These are phyloP conservation scores for Aspergillus sp. DNA, from an alignment of 2,329 filamentous ascomycete species.

Conservation along the genomic window DNA sequence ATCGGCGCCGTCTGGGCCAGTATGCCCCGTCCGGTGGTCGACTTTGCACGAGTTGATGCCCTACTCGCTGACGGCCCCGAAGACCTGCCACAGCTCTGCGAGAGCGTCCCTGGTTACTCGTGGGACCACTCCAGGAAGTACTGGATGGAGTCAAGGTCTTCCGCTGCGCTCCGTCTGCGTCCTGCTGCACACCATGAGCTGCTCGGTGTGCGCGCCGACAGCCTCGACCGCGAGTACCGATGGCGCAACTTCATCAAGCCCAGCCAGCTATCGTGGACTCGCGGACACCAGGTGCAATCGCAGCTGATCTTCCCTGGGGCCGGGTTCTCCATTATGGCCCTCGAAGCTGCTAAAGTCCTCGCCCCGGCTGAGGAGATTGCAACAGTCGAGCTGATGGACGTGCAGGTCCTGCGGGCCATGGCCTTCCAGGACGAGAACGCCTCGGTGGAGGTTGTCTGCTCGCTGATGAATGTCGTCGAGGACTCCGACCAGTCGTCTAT, in stretches of 20 bases:
- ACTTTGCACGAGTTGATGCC: neutral
- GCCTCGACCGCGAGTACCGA: neutral
- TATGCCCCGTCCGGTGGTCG: neutral
- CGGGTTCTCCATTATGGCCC: conserved; percentile 28
- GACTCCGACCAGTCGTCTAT: neutral
- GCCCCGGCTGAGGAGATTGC: neutral
- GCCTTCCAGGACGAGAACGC: neutral
- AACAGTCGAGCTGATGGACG: neutral
- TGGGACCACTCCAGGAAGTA: neutral
- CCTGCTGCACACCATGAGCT: neutral
- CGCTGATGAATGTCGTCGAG: neutral
- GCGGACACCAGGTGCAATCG: conserved; percentile 33
- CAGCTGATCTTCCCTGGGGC: conserved; percentile 33
- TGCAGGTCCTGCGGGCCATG: neutral
- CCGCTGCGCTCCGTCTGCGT: neutral
- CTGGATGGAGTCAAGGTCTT: neutral
- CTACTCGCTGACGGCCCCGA: neutral
- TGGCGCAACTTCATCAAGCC: conserved; percentile 31
- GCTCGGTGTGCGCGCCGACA: neutral
- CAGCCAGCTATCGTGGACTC: conserved; percentile 34
- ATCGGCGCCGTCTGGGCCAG: conserved; percentile 5
- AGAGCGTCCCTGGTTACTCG: neutral
- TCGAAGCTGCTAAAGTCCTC: conserved; percentile 20
- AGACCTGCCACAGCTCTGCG: neutral
- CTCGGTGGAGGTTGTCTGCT: neutral